phyloP scores from a whole-genome alignment of 768 basidiomycete species.

The Suillus fuscotomentosus region DNA sequence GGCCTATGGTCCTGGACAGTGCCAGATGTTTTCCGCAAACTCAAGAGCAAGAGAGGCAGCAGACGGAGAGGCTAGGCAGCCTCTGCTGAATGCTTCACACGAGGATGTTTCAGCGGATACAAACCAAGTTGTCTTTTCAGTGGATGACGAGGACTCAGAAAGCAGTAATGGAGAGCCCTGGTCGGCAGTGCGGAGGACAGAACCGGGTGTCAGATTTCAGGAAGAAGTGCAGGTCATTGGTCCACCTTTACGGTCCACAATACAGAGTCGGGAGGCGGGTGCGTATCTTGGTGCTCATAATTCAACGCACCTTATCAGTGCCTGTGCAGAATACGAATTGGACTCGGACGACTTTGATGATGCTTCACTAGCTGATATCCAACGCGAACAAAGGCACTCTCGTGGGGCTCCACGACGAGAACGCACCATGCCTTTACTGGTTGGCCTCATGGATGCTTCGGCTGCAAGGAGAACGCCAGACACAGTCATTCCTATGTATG shows the following conservation, averaged over 20 bases:
- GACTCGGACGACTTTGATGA: slow-evolving; percentile 83
- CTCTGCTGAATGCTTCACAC: slow-evolving; percentile 45
- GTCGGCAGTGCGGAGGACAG: slow-evolving; percentile 33
- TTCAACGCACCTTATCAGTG: slow-evolving; percentile 11
- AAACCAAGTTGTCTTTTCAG: slow-evolving; percentile 47
- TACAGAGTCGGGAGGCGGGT: slow-evolving; percentile 81
- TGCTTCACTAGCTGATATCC: slow-evolving; percentile 30
- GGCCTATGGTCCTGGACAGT: slow-evolving; percentile 18
- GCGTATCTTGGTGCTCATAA: slow-evolving; percentile 35
- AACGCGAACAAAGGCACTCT: slow-evolving; percentile 19
- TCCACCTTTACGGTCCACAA: slow-evolving; percentile 69
- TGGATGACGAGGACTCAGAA: slow-evolving; percentile 57
- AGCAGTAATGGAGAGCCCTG: slow-evolving; percentile 29
- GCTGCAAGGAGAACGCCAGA: too few relatives aligned
- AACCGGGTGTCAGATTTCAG: slow-evolving; percentile 59
- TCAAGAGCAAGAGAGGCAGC: slow-evolving; percentile 27
- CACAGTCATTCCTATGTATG: too few relatives aligned
- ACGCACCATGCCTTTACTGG: slow-evolving; percentile 31
- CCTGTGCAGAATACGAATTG: slow-evolving; percentile 69
- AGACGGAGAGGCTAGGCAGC: slow-evolving; percentile 49
- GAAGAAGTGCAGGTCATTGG: slow-evolving; percentile 70
- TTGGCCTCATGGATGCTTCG: too few relatives aligned
- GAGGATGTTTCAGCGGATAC: slow-evolving; percentile 30
- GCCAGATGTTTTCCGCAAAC: slow-evolving; percentile 29
- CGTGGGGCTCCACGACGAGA: slow-evolving; percentile 38